These are phyloP conservation scores for Sugiyamaella lignohabitans DNA, from an alignment of 805 yeast species.

Conservation along the genomic window DNA sequence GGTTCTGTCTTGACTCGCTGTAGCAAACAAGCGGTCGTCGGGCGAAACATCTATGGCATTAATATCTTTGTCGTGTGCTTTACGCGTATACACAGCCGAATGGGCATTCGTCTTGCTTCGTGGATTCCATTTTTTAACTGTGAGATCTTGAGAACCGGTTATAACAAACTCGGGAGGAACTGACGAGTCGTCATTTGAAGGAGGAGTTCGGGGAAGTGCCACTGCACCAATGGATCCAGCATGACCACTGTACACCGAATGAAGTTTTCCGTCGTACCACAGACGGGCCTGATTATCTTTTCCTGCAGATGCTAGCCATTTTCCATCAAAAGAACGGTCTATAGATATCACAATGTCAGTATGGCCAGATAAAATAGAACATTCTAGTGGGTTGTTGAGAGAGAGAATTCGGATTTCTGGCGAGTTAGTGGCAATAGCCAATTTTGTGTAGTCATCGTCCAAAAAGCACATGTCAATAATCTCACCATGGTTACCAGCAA, in stretches of 20 bases:
- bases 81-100: slow-evolving; percentile 76
- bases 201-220: slow-evolving; percentile 54
- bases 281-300: slow-evolving; percentile 81
- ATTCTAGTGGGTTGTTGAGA: slow-evolving; percentile 51
- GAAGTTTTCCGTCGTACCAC: slow-evolving; percentile 51
- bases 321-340: slow-evolving; percentile 72
- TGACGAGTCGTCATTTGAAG: slow-evolving; percentile 17
- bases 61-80: slow-evolving; percentile 96
- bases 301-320: slow-evolving; percentile 87
- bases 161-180: slow-evolving; percentile 42
- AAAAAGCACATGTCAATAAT: slow-evolving; percentile 81
- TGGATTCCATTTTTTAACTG: slow-evolving; percentile 79
- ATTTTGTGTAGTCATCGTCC: slow-evolving; percentile 48
- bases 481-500: slow-evolving; percentile 94
- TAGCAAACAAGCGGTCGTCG: slow-evolving; percentile 78
- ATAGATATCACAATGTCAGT: slow-evolving; percentile 74
- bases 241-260: slow-evolving; percentile 76
- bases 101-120: slow-evolving; percentile 7
- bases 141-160: slow-evolving; percentile 81
- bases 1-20: slow-evolving; percentile 90
- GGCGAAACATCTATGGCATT: slow-evolving; percentile 88
- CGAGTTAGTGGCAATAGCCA: slow-evolving; percentile 91
- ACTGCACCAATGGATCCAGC: slow-evolving; percentile 81
- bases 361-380: slow-evolving; percentile 70
- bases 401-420: slow-evolving; percentile 71